These are phyloP conservation scores for Claviceps sp. DNA, from an alignment of 2,329 filamentous ascomycete species.

Conservation along the genomic window DNA sequence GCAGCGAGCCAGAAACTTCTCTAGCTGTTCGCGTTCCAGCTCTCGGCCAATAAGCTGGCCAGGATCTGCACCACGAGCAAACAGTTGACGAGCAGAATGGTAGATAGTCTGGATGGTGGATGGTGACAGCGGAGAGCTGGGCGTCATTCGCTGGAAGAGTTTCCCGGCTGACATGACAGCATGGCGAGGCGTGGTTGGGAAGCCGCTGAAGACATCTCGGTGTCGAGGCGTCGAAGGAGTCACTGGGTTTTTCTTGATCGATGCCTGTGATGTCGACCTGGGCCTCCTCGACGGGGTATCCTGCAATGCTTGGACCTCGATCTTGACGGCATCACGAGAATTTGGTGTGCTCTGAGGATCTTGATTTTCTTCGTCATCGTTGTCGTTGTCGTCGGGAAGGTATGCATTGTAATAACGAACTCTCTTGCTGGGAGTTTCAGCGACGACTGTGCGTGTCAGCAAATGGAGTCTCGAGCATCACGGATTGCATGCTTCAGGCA, in stretches of 20 bases:
- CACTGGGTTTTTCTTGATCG: slow-evolving; percentile 34
- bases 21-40: slow-evolving; percentile 49
- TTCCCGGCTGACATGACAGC: slow-evolving; percentile 66
- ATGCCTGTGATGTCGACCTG: slow-evolving; percentile 17
- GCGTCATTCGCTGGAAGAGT: slow-evolving; percentile 64
- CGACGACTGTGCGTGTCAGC: slow-evolving; percentile 10
- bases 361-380: slow-evolving; percentile 48
- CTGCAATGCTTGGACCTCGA: slow-evolving; percentile 30
- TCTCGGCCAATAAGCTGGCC: slow-evolving; percentile 69
- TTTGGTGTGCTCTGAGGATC: slow-evolving; percentile 24
- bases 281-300: slow-evolving; percentile 15
- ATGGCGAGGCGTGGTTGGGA: slow-evolving; percentile 70
- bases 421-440: slow-evolving; percentile 30
- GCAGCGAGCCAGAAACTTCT: slow-evolving; percentile 53
- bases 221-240: slow-evolving; percentile 66
- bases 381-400: slow-evolving; percentile 34
- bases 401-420: slow-evolving; percentile 29
- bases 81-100: slow-evolving; percentile 74
- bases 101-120: slow-evolving; percentile 63
- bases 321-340: slow-evolving; percentile 22
- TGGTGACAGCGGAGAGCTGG: slow-evolving; percentile 60
- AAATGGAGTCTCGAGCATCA: not conserved
- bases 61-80: slow-evolving; percentile 65
- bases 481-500: not conserved
- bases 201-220: slow-evolving; percentile 60